phyloP scores from a whole-genome alignment of 164 flowering plant species.

The Paratinospora sagittata region DNA sequence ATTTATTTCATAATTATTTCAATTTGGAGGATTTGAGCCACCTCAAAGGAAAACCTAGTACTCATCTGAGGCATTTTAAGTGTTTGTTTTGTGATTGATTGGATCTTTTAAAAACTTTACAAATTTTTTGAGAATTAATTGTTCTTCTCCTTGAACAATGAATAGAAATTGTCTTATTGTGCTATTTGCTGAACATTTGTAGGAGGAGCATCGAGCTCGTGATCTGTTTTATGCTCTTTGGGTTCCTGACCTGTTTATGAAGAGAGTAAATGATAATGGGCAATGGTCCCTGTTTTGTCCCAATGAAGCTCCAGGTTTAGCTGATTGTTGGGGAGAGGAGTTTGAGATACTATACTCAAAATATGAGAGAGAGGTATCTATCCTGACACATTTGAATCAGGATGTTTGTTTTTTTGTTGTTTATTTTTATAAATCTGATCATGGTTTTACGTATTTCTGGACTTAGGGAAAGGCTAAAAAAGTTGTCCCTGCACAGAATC shows the following conservation, averaged over 20 bases:
- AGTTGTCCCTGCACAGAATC: conserved; percentile 83
- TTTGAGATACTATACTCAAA: conserved; percentile 67
- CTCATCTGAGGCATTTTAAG: no score
- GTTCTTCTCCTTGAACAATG: background rate
- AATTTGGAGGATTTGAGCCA: no score
- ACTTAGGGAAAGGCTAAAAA: conserved; percentile 85
- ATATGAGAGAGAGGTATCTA: conserved; percentile 70
- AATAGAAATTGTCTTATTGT: background rate
- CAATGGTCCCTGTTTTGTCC: conserved; percentile 96
- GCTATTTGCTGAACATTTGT: conserved; percentile 15
- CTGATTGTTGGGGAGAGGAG: conserved; percentile 97
- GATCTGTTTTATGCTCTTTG: conserved; percentile 97
- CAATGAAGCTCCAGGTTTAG: conserved; percentile 93
- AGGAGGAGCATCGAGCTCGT: conserved; percentile 96
- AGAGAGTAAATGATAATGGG: conserved; percentile 68
- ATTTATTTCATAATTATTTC: no score
- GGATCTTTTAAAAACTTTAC: background rate
- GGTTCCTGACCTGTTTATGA: conserved; percentile 96
- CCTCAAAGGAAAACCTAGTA: no score
- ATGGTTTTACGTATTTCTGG: conserved; percentile 8
- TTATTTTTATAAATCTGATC: background rate
- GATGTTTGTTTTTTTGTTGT: no score
- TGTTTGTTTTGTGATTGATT: no score
- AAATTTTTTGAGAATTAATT: background rate
- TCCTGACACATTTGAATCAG: background rate